Conservation (phyloP, 805 yeast species). For the Yarrowia phangngaensis region DNA sequence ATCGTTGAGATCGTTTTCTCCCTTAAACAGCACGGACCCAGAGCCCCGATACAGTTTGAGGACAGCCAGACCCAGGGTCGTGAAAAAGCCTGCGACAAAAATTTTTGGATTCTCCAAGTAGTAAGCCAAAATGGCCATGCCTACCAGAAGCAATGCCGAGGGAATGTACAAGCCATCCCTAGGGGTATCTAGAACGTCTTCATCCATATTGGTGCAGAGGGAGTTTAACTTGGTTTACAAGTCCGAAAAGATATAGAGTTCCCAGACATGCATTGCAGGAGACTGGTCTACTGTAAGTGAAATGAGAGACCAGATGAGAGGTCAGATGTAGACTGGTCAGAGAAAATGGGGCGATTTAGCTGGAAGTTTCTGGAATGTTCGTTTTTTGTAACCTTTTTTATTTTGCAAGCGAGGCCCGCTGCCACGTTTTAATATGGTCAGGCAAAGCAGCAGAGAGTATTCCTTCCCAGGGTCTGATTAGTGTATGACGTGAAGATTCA, state of each 20-base stretch:
- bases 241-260: too few relatives aligned
- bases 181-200: conserved; percentile 19
- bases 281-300: too few relatives aligned
- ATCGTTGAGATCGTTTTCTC: conserved; percentile 26
- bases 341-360: not conserved
- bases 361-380: not conserved
- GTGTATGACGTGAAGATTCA: too few relatives aligned
- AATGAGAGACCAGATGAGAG: too few relatives aligned
- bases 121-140: conserved; percentile 22
- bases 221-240: not conserved
- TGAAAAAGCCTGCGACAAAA: conserved; percentile 21
- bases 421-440: too few relatives aligned
- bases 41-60: conserved; percentile 20
- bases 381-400: too few relatives aligned
- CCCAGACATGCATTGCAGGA: too few relatives aligned
- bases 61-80: conserved; percentile 17
- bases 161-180: conserved; percentile 24
- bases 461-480: too few relatives aligned
- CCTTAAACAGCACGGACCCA: conserved; percentile 8
- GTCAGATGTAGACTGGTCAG: too few relatives aligned
- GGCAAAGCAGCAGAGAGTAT: too few relatives aligned
- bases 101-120: conserved; percentile 6
- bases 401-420: too few relatives aligned
- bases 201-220: conserved; percentile 8
- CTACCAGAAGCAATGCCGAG: conserved; percentile 19